These are phyloP conservation scores for Thielaviopsis populi DNA, from an alignment of 2,329 filamentous ascomycete species.

Conservation along the genomic window DNA sequence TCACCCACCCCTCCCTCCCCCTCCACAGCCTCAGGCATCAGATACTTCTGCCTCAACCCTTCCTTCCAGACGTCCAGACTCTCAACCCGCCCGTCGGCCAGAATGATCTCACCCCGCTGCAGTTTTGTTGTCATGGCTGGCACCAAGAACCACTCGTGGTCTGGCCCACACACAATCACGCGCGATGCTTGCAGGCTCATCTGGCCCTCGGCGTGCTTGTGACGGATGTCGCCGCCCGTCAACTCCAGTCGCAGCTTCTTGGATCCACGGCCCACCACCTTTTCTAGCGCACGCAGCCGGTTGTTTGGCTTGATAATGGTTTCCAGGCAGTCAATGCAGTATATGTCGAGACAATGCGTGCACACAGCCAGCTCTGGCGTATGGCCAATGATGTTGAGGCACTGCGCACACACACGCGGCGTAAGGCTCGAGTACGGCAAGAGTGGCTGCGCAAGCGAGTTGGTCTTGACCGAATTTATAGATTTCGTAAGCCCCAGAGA, in stretches of 20 bases:
- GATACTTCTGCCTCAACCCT: constrained; percentile 20
- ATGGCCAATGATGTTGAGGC: constrained; percentile 24
- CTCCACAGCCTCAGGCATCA: neutral
- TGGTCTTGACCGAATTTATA: constrained; percentile 17
- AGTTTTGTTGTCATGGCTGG: constrained; percentile 25
- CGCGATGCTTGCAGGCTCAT: constrained; percentile 22
- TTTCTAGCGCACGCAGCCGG: constrained; percentile 15
- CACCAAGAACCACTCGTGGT: constrained; percentile 29
- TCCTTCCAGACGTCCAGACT: constrained; percentile 27
- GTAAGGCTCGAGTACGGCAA: constrained; percentile 25
- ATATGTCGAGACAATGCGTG: constrained; percentile 27
- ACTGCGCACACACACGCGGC: constrained; percentile 27
- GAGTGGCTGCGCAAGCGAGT: constrained; percentile 23
- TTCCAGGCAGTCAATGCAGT: constrained; percentile 25
- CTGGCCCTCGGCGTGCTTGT: constrained; percentile 19
- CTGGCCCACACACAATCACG: constrained; percentile 24
- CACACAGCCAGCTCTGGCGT: constrained; percentile 26
- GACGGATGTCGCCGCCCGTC: constrained; percentile 4
- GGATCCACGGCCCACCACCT: constrained; percentile 21
- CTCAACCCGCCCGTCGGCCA: constrained; percentile 23
- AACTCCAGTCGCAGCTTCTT: constrained; percentile 21
- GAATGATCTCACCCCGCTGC: constrained; percentile 28
- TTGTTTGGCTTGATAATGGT: constrained; percentile 19
- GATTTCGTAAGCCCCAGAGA: neutral
- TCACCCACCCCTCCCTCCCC: neutral